A percentile compares a stretch with the other conserved stretches of the same genome.
Conservation (phyloP, 306 rosid species). For the Astragalus membranaceus region DNA sequence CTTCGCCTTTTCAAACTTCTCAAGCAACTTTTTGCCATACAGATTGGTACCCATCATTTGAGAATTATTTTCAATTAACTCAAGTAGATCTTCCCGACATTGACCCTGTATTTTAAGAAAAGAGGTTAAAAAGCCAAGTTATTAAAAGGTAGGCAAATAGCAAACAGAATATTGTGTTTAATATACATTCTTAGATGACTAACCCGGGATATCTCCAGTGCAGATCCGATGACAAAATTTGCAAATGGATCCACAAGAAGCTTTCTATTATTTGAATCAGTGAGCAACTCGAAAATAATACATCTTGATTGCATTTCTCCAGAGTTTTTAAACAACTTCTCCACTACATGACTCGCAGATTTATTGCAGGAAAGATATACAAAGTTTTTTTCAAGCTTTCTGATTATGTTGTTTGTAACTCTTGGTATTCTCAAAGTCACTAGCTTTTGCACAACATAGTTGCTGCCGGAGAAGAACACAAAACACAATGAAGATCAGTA, state of each 20-base stretch:
- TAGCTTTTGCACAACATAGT: constrained; percentile 67
- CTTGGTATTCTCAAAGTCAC: constrained; percentile 27
- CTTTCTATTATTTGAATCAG: constrained; percentile 17
- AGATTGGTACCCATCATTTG: constrained; percentile 29
- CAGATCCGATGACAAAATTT: constrained; percentile 54
- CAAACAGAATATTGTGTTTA: too few species aligned
- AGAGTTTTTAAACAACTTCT: constrained; percentile 40
- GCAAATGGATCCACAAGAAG: constrained; percentile 61
- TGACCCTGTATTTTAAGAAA: constrained; percentile 14
- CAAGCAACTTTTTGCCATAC: constrained; percentile 51
- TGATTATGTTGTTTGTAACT: constrained; percentile 23
- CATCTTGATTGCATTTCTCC: constrained; percentile 5
- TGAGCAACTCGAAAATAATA: constrained; percentile 43
- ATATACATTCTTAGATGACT: not conserved
- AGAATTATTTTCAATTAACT: constrained; percentile 24
- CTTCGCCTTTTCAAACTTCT: constrained; percentile 22
- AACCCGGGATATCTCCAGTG: constrained; percentile 45
- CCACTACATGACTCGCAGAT: constrained; percentile 76
- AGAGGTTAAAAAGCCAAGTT: not conserved
- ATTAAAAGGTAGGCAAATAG: too few species aligned
- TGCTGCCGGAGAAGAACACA: constrained; percentile 32
- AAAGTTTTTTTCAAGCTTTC: constrained; percentile 32
- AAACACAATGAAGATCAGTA: not conserved
- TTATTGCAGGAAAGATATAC: constrained; percentile 44
- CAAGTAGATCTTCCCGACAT: constrained; percentile 1